Percentiles rank a stretch among this genome's conserved stretches.
Evolutionary conservation across 805 yeast genomes (phyloP).

Genomic region (Candida incommunis): DNA sequence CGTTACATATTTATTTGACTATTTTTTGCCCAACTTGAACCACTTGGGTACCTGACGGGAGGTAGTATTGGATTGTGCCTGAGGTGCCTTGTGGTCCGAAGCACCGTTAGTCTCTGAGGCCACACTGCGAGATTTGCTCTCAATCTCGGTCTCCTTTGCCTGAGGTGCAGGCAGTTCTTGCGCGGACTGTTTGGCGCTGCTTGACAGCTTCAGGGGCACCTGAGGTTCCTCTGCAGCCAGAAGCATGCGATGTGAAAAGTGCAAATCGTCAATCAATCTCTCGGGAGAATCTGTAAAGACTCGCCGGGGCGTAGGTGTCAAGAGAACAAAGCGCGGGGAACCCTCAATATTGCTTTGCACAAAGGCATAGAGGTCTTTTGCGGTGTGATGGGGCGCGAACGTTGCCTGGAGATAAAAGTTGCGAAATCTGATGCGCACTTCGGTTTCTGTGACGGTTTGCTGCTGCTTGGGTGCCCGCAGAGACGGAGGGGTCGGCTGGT

Average conservation of each 20-base stretch:
- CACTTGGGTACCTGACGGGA: neutral
- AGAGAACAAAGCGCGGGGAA: neutral
- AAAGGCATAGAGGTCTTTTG: neutral
- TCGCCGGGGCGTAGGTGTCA: neutral
- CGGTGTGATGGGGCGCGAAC: neutral
- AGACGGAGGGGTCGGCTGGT: neutral
- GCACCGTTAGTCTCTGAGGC: too few relatives aligned
- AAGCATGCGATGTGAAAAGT: neutral
- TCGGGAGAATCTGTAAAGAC: neutral
- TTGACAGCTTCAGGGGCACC: neutral
- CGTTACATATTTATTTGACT: neutral
- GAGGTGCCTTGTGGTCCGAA: too few relatives aligned
- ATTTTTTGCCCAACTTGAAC: neutral
- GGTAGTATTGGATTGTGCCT: too few relatives aligned
- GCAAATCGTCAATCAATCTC: neutral
- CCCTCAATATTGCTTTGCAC: neutral
- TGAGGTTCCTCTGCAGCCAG: neutral
- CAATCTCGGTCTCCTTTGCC: neutral
- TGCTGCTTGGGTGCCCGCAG: neutral
- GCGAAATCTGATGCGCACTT: neutral
- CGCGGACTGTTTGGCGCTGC: neutral
- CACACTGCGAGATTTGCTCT: too few relatives aligned
- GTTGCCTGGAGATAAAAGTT: conserved; percentile 1
- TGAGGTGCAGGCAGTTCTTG: neutral
- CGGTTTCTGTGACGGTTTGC: neutral